A percentile compares a stretch with the other conserved stretches of the same genome.
phyloP scores from a whole-genome alignment of 2,329 filamentous ascomycete species.

The Drechslera avenae region DNA sequence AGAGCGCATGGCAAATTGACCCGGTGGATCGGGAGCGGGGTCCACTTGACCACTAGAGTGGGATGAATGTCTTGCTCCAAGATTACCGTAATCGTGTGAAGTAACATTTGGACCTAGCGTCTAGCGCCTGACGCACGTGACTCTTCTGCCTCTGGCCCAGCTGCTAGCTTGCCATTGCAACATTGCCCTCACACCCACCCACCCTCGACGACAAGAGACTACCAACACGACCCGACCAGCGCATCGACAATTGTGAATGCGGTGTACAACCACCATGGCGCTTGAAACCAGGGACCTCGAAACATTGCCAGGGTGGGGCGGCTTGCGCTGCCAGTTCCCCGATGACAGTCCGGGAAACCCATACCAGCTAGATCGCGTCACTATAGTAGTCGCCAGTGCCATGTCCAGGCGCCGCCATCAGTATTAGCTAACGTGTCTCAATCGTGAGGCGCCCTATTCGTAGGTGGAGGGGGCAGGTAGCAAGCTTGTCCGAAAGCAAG shows the following conservation, averaged over 20 bases:
- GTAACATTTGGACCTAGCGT: background rate
- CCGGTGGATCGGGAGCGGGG: conserved; percentile 1
- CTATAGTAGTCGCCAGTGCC: conserved; percentile 12
- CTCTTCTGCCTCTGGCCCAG: background rate
- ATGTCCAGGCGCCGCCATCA: conserved; percentile 19
- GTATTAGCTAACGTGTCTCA: conserved; percentile 27
- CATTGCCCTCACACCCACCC: too few species aligned
- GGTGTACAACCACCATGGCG: conserved; percentile 7
- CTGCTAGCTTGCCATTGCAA: background rate
- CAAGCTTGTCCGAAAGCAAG: conserved; percentile 16
- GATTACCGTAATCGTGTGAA: conserved; percentile 8
- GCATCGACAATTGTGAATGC: background rate
- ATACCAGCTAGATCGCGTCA: conserved; percentile 20
- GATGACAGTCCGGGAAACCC: conserved; percentile 29
- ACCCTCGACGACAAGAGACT: too few species aligned
- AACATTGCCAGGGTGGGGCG: conserved; percentile 9
- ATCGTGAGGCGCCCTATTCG: conserved; percentile 23
- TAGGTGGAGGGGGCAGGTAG: conserved; percentile 5
- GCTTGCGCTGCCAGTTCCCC: conserved; percentile 9
- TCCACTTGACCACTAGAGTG: conserved; percentile 8
- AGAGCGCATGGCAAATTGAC: background rate
- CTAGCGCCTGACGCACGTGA: conserved; percentile 8
- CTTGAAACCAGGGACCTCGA: conserved; percentile 6
- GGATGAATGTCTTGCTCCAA: conserved; percentile 14
- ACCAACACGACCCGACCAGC: background rate